These are phyloP conservation scores for Umbilicus rupestris DNA, from an alignment of 164 flowering plant genomes.

Conservation along the genomic window DNA sequence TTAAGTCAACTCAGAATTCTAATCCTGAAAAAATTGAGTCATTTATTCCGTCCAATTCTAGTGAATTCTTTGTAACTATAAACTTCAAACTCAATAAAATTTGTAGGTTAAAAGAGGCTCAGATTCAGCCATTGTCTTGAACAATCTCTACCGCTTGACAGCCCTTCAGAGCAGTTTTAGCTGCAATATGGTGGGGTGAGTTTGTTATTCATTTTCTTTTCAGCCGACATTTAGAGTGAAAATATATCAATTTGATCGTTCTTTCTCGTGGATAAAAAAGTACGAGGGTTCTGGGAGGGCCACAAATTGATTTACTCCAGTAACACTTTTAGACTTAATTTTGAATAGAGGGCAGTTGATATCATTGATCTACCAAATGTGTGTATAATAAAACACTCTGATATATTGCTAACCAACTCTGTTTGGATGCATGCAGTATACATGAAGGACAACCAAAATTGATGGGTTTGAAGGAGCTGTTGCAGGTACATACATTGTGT, in stretches of 20 bases:
- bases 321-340: not conserved
- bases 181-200: conserved; percentile 99
- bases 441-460: conserved; percentile 77
- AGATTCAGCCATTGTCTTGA: conserved; percentile 73
- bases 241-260: not conserved
- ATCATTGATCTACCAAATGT: not conserved
- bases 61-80: not conserved
- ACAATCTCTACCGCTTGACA: conserved; percentile 75
- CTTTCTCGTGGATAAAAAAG: not conserved
- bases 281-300: not conserved
- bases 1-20: not conserved
- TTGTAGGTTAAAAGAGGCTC: conserved; percentile 52
- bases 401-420: conserved; percentile 1
- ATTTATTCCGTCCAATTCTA: not conserved
- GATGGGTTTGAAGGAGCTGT: conserved; percentile 88
- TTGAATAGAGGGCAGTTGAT: not conserved
- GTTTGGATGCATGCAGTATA: conserved; percentile 36
- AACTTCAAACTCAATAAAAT: not conserved
- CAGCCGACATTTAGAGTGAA: not conserved
- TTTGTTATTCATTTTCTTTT: conserved; percentile 11
- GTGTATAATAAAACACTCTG: not conserved
- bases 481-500: conserved; percentile 47
- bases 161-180: conserved; percentile 88
- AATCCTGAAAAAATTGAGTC: not conserved
- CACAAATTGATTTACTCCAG: not conserved